Conservation (phyloP, 768 basidiomycete genomes). For the Serpula lacrymans region DNA sequence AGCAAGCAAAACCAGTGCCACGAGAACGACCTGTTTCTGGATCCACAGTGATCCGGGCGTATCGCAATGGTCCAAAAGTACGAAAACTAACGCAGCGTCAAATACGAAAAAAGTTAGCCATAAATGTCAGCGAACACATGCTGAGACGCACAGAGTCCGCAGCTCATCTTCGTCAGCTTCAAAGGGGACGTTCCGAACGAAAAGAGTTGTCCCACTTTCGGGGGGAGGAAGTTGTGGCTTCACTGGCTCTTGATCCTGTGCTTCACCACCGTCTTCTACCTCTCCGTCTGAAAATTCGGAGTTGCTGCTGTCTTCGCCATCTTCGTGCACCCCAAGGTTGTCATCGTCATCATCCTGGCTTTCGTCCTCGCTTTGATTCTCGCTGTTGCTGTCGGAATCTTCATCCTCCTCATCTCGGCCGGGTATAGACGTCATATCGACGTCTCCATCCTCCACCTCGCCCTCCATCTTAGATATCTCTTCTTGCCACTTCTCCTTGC, state of each 20-base stretch:
- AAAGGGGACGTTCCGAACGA: conserved; percentile 92
- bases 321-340: conserved; percentile 42
- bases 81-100: conserved; percentile 62
- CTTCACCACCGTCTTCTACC: conserved; percentile 22
- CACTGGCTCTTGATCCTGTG: conserved; percentile 40
- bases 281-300: conserved; percentile 24
- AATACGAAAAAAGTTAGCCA: conserved; percentile 1
- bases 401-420: conserved; percentile 16
- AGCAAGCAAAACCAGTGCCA: conserved; percentile 95
- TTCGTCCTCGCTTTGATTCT: conserved; percentile 20
- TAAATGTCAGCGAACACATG: background rate
- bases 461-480: conserved; percentile 59
- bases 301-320: conserved; percentile 34
- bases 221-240: conserved; percentile 77
- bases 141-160: conserved; percentile 62
- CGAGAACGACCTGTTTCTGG: conserved; percentile 78
- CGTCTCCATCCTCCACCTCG: conserved; percentile 26
- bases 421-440: conserved; percentile 32
- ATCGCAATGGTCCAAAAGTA: conserved; percentile 86
- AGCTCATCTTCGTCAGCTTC: conserved; percentile 92
- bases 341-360: conserved; percentile 21
- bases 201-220: conserved; percentile 87
- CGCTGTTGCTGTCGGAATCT: conserved; percentile 28
- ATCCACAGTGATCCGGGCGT: conserved; percentile 89
- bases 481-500: conserved; percentile 90